A percentile compares a stretch with the other conserved stretches of the same genome.
Conservation (phyloP, 805 yeast species). For the Yueomyces sinensis region DNA sequence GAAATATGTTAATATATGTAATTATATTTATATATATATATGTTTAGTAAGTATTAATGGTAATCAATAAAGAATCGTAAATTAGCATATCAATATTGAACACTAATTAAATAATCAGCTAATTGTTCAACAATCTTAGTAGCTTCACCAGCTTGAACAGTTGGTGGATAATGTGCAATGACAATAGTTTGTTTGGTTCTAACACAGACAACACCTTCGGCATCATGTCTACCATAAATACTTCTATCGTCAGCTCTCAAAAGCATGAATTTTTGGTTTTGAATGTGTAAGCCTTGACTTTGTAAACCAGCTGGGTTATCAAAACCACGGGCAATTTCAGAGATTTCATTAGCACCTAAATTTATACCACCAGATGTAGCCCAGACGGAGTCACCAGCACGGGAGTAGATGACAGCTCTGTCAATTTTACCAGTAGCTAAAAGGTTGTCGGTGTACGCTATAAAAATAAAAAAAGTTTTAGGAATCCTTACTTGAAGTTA, state of each 20-base stretch:
- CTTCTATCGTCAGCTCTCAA: slow-evolving; percentile 86
- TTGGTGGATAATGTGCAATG: slow-evolving; percentile 88
- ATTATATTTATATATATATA: no score
- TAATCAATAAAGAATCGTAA: not conserved
- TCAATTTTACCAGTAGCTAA: slow-evolving; percentile 79
- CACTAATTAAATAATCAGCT: slow-evolving; percentile 87
- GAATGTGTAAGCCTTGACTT: slow-evolving; percentile 74
- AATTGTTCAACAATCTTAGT: slow-evolving; percentile 88
- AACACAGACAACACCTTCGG: slow-evolving; percentile 79
- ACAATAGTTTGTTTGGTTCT: slow-evolving; percentile 89
- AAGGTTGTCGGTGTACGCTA: slow-evolving; percentile 92
- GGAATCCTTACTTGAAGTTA: no score
- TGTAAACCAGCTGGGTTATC: slow-evolving; percentile 69
- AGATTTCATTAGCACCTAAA: slow-evolving; percentile 57
- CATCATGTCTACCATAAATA: slow-evolving; percentile 84
- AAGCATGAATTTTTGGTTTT: slow-evolving; percentile 76
- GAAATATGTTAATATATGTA: no score
- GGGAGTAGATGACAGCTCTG: slow-evolving; percentile 84
- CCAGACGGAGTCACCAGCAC: slow-evolving; percentile 93
- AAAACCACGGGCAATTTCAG: slow-evolving; percentile 65
- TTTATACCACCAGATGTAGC: slow-evolving; percentile 63
- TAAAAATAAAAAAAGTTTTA: no score
- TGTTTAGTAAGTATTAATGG: not conserved
- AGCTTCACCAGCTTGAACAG: slow-evolving; percentile 89
- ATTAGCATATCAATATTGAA: slow-evolving; percentile 43